Evolutionary conservation across 306 rosid genomes (phyloP), one percentile per base, ranked within the genome.

Genomic region (Rubus parviflorus): DNA sequence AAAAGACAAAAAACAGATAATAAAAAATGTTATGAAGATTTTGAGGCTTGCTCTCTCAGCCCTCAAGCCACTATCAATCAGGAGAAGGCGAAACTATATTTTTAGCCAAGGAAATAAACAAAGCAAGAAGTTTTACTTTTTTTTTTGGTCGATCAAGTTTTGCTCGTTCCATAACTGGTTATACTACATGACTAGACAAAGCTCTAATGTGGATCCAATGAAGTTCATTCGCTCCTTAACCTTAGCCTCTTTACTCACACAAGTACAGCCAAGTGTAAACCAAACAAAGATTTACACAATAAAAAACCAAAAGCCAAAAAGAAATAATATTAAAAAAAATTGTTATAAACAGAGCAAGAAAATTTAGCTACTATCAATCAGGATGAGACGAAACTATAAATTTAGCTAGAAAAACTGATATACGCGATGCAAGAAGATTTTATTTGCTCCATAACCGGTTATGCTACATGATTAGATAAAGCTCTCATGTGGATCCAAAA

Each of bases 381-480:
- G n/a, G 67, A 61, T 14, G 1, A 25, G 30, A 61, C n/a, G 15
- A 0, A 61, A 1, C 41, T 13, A 14, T 30, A 5, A 22, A 25
- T 14, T 12, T 5, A 12, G 67, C 43, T 16, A 30, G 43, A 35
- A 35, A n/a, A 35, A 0, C 68, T 37, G 2, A 40, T 23, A 0
- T 54, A 3, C 3, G 22, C 15, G 22, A 57, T 20, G 63, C 15
- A 20, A 22, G 42, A 14, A 35, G 7, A 4, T 8, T 49, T 6
- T 10, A 20, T 8, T 30, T 15, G 10, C 4, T 60, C 25, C 42
- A n/a, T 25, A 12, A 37, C 70, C 2, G 35, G 37, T 10, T 69
- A 5, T n/a, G 72, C 47, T 60, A 72, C 72, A 70, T 37, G 83
- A 68, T 63, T 68, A 25, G 42, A 46, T 64, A 61, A 66, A 68